Conservation (phyloP, 495 filamentous ascomycete genomes). For the Aspergillus biplanus region DNA sequence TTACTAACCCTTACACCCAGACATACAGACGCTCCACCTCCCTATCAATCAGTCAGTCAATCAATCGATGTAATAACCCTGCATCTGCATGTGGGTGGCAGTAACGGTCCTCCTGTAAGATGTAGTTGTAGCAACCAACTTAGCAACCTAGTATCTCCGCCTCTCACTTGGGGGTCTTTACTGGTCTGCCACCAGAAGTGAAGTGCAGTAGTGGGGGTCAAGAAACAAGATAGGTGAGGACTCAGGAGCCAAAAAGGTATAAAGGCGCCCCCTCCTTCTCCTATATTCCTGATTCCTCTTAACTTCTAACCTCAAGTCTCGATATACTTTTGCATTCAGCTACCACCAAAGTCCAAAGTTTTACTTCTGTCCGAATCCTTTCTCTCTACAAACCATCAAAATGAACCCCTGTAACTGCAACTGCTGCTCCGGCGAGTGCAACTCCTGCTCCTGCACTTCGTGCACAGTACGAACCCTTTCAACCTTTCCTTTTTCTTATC, state of each 20-base stretch:
- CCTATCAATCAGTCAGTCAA: conserved; percentile 13
- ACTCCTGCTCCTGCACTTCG: conserved; percentile 44
- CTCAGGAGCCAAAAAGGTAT: background rate
- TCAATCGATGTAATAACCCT: background rate
- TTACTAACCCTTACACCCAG: background rate
- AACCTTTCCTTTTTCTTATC: background rate
- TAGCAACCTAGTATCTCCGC: too few relatives aligned
- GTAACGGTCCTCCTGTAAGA: background rate
- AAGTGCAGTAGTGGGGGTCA: background rate
- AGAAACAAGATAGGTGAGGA: background rate
- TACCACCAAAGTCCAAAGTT: conserved; percentile 2
- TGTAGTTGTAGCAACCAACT: background rate
- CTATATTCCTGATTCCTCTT: background rate
- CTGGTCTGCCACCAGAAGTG: too few relatives aligned
- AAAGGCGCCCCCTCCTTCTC: background rate
- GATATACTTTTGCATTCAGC: background rate
- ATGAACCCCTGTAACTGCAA: conserved; percentile 53
- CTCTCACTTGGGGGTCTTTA: too few relatives aligned
- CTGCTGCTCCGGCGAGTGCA: conserved; percentile 50
- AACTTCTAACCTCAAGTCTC: conserved; percentile 4
- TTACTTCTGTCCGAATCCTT: conserved; percentile 16
- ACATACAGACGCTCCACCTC: conserved; percentile 10
- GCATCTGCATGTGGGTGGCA: conserved; percentile 2
- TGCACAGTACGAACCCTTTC: conserved; percentile 37
- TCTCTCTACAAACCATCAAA: conserved; percentile 30